phyloP scores from a whole-genome alignment of 2,329 filamentous ascomycete genomes.

The Hypoxylon sp. region DNA sequence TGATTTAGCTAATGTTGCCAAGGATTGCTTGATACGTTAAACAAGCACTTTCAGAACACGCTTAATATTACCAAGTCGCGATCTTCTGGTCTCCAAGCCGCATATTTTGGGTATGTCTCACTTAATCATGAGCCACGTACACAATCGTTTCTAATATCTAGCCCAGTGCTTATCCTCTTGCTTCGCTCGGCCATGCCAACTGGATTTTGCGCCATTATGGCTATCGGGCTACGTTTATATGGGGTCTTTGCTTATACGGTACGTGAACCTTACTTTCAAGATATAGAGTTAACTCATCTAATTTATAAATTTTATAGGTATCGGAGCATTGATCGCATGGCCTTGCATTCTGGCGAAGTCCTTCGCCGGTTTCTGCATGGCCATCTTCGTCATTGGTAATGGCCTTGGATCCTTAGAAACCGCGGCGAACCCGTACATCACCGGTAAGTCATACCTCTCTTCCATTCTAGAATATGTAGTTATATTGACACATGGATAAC shows the following conservation, averaged over 20 bases:
- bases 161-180: constrained; percentile 74
- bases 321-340: constrained; percentile 71
- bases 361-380: constrained; percentile 81
- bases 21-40: constrained; percentile 68
- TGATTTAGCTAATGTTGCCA: constrained; percentile 19
- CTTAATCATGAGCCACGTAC: neutral
- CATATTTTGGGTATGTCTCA: constrained; percentile 71
- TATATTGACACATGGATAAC: constrained; percentile 28
- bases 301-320: constrained; percentile 55
- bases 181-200: constrained; percentile 73
- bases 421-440: constrained; percentile 82
- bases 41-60: constrained; percentile 70
- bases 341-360: constrained; percentile 72
- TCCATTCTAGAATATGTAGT: neutral
- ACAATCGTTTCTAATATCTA: constrained; percentile 22
- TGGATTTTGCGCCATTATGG: constrained; percentile 76
- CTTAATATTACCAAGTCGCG: constrained; percentile 68
- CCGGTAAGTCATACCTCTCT: constrained; percentile 57
- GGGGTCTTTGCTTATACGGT: constrained; percentile 76
- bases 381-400: constrained; percentile 81
- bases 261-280: constrained; percentile 9
- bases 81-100: constrained; percentile 74
- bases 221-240: constrained; percentile 76
- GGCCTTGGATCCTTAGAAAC: constrained; percentile 83
- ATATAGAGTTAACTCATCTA: constrained; percentile 10